Evolutionary conservation across 345 rosid species (phyloP).

Genomic region (Cardiospermum halicacabum): DNA sequence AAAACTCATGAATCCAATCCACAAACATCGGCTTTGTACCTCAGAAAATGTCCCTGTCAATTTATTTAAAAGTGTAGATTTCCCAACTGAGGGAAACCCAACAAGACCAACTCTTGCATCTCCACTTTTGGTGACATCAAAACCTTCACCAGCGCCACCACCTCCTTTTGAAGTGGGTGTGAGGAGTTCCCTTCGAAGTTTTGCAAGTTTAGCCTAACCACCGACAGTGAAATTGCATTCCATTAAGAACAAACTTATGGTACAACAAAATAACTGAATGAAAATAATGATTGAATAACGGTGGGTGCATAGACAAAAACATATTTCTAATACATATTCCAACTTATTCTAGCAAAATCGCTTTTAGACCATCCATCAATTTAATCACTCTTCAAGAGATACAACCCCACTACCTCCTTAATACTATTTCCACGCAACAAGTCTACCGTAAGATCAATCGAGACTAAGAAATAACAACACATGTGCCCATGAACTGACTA

Average conservation of each 20-base stretch:
- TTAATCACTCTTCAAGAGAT: too few relatives aligned
- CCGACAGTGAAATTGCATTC: background rate
- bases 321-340: background rate
- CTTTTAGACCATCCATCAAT: background rate
- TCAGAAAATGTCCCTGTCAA: constrained; percentile 93
- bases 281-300: background rate
- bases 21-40: constrained; percentile 35
- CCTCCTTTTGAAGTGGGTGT: constrained; percentile 88
- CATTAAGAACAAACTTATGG: background rate
- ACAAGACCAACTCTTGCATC: constrained; percentile 96
- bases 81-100: constrained; percentile 96
- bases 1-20: background rate
- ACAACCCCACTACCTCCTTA: background rate
- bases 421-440: too few relatives aligned
- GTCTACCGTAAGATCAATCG: too few relatives aligned
- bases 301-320: too few relatives aligned
- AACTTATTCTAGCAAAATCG: background rate
- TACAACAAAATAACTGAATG: background rate
- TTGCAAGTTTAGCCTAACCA: constrained; percentile 87
- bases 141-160: constrained; percentile 89
- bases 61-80: constrained; percentile 95
- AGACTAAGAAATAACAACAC: too few relatives aligned
- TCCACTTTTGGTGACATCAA: constrained; percentile 97
- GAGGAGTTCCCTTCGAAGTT: constrained; percentile 87
- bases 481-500: background rate